Conservation (phyloP, 2,329 filamentous ascomycete species). For the Beauveria scarabaeidicola region DNA sequence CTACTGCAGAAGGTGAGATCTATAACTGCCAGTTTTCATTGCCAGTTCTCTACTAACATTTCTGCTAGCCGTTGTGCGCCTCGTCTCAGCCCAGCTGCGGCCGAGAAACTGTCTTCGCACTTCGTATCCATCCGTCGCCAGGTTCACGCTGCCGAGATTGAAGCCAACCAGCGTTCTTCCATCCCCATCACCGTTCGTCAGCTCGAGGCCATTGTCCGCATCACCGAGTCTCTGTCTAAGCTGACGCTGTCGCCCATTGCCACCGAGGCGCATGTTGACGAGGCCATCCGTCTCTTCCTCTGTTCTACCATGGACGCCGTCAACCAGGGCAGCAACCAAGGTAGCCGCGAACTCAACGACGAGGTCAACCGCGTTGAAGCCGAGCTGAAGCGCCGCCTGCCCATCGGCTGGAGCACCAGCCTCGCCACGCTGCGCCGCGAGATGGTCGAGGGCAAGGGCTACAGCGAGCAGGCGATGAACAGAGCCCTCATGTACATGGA, state of each 20-base stretch:
- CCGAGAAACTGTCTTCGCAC: conserved; percentile 92
- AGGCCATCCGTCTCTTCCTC: conserved; percentile 93
- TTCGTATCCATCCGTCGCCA: conserved; percentile 94
- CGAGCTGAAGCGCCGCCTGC: conserved; percentile 76
- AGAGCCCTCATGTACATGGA: conserved; percentile 79
- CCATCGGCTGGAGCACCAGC: conserved; percentile 93
- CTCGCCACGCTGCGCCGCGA: conserved; percentile 78
- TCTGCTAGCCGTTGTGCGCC: conserved; percentile 72
- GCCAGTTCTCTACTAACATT: conserved; percentile 21
- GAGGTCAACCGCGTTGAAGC: conserved; percentile 82
- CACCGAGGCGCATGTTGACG: conserved; percentile 86
- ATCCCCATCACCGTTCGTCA: conserved; percentile 98
- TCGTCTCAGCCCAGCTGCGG: conserved; percentile 78
- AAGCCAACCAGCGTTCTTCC: conserved; percentile 81
- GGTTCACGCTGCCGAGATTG: conserved; percentile 82
- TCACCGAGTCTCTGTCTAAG: conserved; percentile 92
- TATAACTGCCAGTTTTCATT: neutral
- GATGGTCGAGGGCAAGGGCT: conserved; percentile 86
- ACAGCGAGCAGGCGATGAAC: conserved; percentile 78
- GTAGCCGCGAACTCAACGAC: conserved; percentile 82
- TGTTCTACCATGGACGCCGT: conserved; percentile 98
- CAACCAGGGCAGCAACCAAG: conserved; percentile 75
- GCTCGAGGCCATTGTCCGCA: conserved; percentile 92
- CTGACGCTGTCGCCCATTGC: conserved; percentile 78
- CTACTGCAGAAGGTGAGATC: conserved; percentile 89